phyloP scores from a whole-genome alignment of 768 basidiomycete genomes.

The Boletus reticulatus region DNA sequence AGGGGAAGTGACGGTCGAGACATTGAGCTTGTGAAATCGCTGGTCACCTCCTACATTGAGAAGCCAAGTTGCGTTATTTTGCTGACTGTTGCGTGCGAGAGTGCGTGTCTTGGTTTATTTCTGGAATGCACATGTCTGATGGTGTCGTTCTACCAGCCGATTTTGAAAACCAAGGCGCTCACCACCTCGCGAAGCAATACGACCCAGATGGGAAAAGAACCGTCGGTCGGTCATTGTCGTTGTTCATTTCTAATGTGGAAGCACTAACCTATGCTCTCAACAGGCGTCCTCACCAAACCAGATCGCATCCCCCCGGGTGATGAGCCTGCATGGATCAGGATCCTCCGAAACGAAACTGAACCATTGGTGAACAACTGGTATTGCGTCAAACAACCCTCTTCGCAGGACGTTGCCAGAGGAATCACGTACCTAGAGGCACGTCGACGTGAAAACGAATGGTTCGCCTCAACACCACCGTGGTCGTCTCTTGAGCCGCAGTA shows the following conservation, averaged over 20 bases:
- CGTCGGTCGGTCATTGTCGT: slow-evolving; percentile 47
- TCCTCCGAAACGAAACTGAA: slow-evolving; percentile 52
- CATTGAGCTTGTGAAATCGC: slow-evolving; percentile 56
- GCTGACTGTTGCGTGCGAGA: slow-evolving; percentile 53
- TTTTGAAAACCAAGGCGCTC: slow-evolving; percentile 77
- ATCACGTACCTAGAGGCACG: slow-evolving; percentile 60
- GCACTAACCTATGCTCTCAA: slow-evolving; percentile 22
- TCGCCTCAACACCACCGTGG: slow-evolving; percentile 52
- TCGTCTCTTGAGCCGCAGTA: slow-evolving; percentile 49
- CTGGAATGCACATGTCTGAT: slow-evolving; percentile 26
- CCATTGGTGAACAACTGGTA: slow-evolving; percentile 32
- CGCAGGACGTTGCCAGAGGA: slow-evolving; percentile 21
- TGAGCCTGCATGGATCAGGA: slow-evolving; percentile 46
- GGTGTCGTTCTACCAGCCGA: slow-evolving; percentile 53
- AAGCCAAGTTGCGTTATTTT: slow-evolving; percentile 73
- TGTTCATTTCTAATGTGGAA: slow-evolving; percentile 16
- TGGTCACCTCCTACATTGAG: slow-evolving; percentile 59
- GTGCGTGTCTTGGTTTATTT: slow-evolving; percentile 6
- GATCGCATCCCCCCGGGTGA: slow-evolving; percentile 47
- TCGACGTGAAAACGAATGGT: slow-evolving; percentile 53
- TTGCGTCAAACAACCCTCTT: slow-evolving; percentile 40
- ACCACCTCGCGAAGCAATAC: slow-evolving; percentile 55
- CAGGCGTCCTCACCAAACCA: slow-evolving; percentile 59
- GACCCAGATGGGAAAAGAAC: slow-evolving; percentile 68
- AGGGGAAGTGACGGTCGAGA: slow-evolving; percentile 49